Conservation (phyloP, 148 eudicot species). For the Rhododendron molle region DNA sequence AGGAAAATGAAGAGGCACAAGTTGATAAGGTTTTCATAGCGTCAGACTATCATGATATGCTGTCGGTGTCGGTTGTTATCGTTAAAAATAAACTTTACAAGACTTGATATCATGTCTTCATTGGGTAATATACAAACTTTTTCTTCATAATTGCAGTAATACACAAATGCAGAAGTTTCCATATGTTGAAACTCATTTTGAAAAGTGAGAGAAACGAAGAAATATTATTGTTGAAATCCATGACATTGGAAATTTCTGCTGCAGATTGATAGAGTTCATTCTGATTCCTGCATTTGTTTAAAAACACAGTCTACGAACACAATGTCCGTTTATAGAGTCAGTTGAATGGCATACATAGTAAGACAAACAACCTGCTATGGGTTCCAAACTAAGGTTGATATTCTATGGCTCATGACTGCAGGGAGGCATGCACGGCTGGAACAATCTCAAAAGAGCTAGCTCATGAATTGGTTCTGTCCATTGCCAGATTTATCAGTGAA, state of each 20-base stretch:
- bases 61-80: neutral
- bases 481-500: constrained; percentile 56
- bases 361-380: neutral
- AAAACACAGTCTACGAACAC: neutral
- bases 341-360: neutral
- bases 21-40: neutral
- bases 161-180: neutral
- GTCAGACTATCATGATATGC: neutral
- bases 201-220: neutral
- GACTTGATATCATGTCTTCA: neutral
- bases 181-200: neutral
- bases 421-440: constrained; percentile 68
- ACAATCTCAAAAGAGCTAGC: constrained; percentile 55
- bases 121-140: neutral
- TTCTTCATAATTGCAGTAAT: neutral
- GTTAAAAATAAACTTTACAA: neutral
- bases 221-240: neutral
- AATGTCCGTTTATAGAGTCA: neutral
- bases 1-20: neutral
- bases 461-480: constrained; percentile 33
- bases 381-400: neutral
- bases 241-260: neutral
- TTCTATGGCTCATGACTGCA: constrained; percentile 15
- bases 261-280: neutral
- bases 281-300: neutral